Conservation (phyloP, 805 yeast species). For the Saccharomycopsis oosterbeekiorum region DNA sequence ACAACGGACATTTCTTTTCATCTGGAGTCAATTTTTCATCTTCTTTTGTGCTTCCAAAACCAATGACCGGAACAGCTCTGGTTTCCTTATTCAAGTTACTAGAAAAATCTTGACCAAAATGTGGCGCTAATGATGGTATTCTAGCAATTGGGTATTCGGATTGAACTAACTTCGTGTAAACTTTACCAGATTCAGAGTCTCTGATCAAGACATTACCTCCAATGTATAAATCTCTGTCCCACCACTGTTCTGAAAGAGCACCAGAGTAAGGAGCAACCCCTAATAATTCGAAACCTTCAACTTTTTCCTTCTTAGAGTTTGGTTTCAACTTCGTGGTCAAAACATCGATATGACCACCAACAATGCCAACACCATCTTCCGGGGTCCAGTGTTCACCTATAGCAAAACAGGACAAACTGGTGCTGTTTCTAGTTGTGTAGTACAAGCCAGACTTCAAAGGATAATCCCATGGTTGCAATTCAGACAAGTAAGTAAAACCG, state of each 20-base stretch:
- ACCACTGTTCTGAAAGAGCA: constrained; percentile 54
- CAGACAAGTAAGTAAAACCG: constrained; percentile 60
- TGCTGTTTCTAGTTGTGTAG: constrained; percentile 60
- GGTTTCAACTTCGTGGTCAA: constrained; percentile 66
- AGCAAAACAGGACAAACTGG: constrained; percentile 58
- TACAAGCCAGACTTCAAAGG: constrained; percentile 45
- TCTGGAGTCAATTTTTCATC: constrained; percentile 41
- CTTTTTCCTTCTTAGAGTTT: constrained; percentile 43
- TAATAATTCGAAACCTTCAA: constrained; percentile 66
- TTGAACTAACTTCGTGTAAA: constrained; percentile 38
- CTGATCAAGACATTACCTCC: constrained; percentile 61
- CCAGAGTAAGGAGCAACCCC: constrained; percentile 86
- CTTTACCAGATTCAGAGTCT: constrained; percentile 24
- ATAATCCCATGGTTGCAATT: constrained; percentile 45
- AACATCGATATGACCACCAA: constrained; percentile 73
- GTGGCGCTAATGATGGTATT: constrained; percentile 80
- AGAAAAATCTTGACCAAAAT: constrained; percentile 61
- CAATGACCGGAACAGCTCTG: constrained; percentile 70
- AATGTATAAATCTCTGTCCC: constrained; percentile 79
- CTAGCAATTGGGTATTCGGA: constrained; percentile 64
- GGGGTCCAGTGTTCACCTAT: constrained; percentile 61
- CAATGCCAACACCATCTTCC: constrained; percentile 54
- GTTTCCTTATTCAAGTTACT: constrained; percentile 74
- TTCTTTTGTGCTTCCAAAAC: constrained; percentile 33
- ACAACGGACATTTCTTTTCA: constrained; percentile 54